Evolutionary conservation across 768 basidiomycete species (phyloP).

Genomic region (Dacryopinax primogenitus): DNA sequence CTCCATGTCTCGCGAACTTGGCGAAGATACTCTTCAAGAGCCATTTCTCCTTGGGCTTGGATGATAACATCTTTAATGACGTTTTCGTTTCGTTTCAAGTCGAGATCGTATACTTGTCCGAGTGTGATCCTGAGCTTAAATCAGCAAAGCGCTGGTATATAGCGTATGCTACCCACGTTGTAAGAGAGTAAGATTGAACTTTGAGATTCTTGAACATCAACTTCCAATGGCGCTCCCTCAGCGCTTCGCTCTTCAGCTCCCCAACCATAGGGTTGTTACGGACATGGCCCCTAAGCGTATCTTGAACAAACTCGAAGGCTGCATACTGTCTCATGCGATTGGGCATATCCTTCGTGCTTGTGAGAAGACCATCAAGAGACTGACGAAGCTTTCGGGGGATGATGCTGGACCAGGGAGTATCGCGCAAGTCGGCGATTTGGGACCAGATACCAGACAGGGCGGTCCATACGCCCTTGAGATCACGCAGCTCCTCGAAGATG

Average conservation of each 20-base stretch:
- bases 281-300: slow-evolving; percentile 67
- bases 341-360: slow-evolving; percentile 97
- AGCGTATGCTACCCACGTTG: slow-evolving; percentile 39
- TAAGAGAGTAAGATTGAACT: slow-evolving; percentile 57
- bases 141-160: not conserved
- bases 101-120: slow-evolving; percentile 92
- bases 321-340: slow-evolving; percentile 98
- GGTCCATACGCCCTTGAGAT: slow-evolving; percentile 97
- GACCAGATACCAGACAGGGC: slow-evolving; percentile 95
- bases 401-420: slow-evolving; percentile 80
- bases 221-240: slow-evolving; percentile 98
- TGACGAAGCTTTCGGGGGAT: slow-evolving; percentile 91
- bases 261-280: slow-evolving; percentile 84
- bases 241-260: slow-evolving; percentile 90
- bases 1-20: slow-evolving; percentile 97
- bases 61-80: slow-evolving; percentile 88
- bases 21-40: slow-evolving; percentile 86
- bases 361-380: slow-evolving; percentile 78
- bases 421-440: slow-evolving; percentile 78
- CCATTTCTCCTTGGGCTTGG: slow-evolving; percentile 98
- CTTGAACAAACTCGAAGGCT: slow-evolving; percentile 96
- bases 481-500: slow-evolving; percentile 86
- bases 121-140: slow-evolving; percentile 61
- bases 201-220: slow-evolving; percentile 84
- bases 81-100: slow-evolving; percentile 83